Evolutionary conservation across 2,329 filamentous ascomycete genomes (phyloP), one percentile per base, ranked within the genome.

Genomic region (Septoria petroselini): DNA sequence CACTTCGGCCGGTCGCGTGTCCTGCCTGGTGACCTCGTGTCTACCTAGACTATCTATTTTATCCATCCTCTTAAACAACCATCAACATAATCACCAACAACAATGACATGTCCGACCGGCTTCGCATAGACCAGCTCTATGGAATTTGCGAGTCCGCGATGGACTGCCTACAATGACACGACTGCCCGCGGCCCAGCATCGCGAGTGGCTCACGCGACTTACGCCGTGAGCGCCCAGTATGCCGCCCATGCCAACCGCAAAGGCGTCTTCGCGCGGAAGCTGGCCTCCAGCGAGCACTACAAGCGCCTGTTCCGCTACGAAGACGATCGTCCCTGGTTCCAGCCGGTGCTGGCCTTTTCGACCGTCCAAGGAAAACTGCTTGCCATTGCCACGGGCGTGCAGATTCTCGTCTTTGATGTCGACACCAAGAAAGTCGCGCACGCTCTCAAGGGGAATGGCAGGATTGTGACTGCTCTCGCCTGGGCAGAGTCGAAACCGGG

Each of bases 391-490:
- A 54, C 45, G 4, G 59, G 58, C 11, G 33, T 54, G 12, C 52
- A 59, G 33, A 55, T 60, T 23, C 45, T 53, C 12, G 46, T 62
- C 21, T 59, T 55, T 48, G 55, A 62, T 46, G 39, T 59, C 9
- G 42, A 50, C 1, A 42, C 38, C 5, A 51, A 44, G n/a, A 48
- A 29, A 11, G 46, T 53, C 21, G 44, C 29, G 31, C 31, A 42
- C 29, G 46, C 50, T 2, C 29, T 62, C 14, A 58, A 56, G 18
- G 59, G 55, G 15, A 62, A 54, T 45, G 59, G 57, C 15, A 50
- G 58, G 15, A 54, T 53, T 38, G 50, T 61, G 35, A 59, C 57
- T 4, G 52, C 51, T 1, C 37, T 58, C 1, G 37, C 54, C 3
- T 62, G 55, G 41, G 48, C 49, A 8, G 39, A 51, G 7, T 41